These are phyloP conservation scores for Phylloboletellus chloephorus DNA, from an alignment of 1,284 basidiomycete species.

Conservation along the genomic window DNA sequence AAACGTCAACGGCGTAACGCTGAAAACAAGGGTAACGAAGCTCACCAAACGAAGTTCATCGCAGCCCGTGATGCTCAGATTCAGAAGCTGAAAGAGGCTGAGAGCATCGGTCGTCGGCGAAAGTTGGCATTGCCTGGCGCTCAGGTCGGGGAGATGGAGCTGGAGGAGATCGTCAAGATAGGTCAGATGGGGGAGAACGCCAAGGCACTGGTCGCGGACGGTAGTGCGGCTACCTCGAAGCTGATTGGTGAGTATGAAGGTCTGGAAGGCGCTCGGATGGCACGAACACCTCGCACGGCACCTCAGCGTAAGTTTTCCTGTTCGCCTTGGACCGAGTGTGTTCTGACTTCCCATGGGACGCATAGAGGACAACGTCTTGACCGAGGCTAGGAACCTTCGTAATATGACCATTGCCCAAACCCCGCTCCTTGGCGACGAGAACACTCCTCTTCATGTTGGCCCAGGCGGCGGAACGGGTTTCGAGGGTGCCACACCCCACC, in stretches of 20 bases:
- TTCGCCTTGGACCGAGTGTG: conserved; percentile 8
- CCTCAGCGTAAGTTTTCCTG: conserved; percentile 69
- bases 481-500: conserved; percentile 87
- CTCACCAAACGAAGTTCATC: conserved; percentile 86
- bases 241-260: conserved; percentile 91
- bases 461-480: conserved; percentile 79
- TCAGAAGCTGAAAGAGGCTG: conserved; percentile 94
- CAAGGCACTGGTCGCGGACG: conserved; percentile 75
- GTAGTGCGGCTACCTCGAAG: conserved; percentile 79
- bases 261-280: conserved; percentile 82
- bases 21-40: conserved; percentile 55
- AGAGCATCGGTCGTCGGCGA: conserved; percentile 86
- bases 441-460: conserved; percentile 81
- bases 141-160: conserved; percentile 92
- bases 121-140: conserved; percentile 85
- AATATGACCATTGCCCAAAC: conserved; percentile 92
- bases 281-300: conserved; percentile 87
- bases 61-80: conserved; percentile 95
- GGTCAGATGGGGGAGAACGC: conserved; percentile 89
- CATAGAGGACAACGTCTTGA: conserved; percentile 86
- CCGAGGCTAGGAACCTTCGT: conserved; percentile 91
- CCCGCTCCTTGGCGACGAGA: conserved; percentile 93
- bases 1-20: conserved; percentile 73
- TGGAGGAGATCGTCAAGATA: conserved; percentile 99
- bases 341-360: conserved; percentile 11